phyloP scores from a whole-genome alignment of 768 basidiomycete species.

The Gloeopeniophorella convolvens region DNA sequence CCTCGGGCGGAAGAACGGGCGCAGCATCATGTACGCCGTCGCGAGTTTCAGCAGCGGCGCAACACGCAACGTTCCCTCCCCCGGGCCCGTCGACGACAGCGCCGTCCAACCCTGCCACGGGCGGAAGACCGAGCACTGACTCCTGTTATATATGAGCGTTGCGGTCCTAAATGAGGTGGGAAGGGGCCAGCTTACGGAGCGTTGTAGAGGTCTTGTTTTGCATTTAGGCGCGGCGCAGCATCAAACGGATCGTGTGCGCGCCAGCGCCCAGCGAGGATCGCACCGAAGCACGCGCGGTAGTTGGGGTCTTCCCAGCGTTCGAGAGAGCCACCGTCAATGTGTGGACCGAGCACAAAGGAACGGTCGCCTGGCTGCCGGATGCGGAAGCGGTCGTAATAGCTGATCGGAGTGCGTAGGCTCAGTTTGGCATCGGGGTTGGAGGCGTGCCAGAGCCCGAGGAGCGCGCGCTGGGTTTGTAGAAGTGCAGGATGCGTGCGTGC shows the following conservation, averaged over 20 bases:
- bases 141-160: background rate
- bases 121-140: constrained; percentile 25
- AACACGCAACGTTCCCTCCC: constrained; percentile 61
- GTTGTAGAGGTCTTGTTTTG: constrained; percentile 29
- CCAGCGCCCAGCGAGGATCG: constrained; percentile 60
- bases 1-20: constrained; percentile 65
- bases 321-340: constrained; percentile 56
- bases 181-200: constrained; percentile 5
- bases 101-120: constrained; percentile 70
- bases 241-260: constrained; percentile 61
- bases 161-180: no score
- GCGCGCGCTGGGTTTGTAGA: constrained; percentile 48
- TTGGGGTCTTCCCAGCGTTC: constrained; percentile 67
- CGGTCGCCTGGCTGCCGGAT: constrained; percentile 68
- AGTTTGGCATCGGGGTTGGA: constrained; percentile 38
- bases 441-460: constrained; percentile 56
- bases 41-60: constrained; percentile 61
- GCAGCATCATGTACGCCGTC: constrained; percentile 65
- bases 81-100: constrained; percentile 44
- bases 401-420: constrained; percentile 51
- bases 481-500: constrained; percentile 62
- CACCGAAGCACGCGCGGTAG: constrained; percentile 53
- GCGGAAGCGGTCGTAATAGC: constrained; percentile 71
- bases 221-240: constrained; percentile 50
- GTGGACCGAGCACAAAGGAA: constrained; percentile 60